Evolutionary conservation across 2,329 filamentous ascomycete genomes (phyloP).

Genomic region (Dothistroma pini): DNA sequence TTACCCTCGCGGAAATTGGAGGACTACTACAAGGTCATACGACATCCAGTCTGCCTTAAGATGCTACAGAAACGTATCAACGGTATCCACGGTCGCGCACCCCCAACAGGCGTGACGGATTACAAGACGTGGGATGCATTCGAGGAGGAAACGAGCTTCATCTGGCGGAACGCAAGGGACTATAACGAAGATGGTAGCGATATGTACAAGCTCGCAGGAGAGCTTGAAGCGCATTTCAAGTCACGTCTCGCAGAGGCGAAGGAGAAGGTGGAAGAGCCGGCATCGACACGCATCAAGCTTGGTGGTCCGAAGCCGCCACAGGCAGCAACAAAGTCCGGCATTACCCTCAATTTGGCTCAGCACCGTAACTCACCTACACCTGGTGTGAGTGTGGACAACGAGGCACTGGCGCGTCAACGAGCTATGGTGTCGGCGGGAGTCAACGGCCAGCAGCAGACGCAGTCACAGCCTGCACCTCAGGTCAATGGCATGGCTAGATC

Average conservation of each 20-base stretch:
- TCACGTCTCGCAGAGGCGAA: conserved; percentile 68
- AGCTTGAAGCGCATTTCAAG: conserved; percentile 72
- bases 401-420: conserved; percentile 52
- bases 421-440: conserved; percentile 50
- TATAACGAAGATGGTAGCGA: conserved; percentile 93
- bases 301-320: conserved; percentile 42
- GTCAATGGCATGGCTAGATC: conserved; percentile 32
- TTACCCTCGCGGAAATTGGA: conserved; percentile 71
- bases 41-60: conserved; percentile 73
- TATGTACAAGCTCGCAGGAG: conserved; percentile 70
- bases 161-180: conserved; percentile 83
- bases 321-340: conserved; percentile 30
- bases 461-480: conserved; percentile 26
- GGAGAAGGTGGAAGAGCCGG: conserved; percentile 66
- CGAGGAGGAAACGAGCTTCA: conserved; percentile 71
- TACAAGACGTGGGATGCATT: conserved; percentile 81
- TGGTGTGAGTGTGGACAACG: conserved; percentile 52
- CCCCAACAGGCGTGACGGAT: conserved; percentile 58
- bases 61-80: conserved; percentile 73
- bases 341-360: conserved; percentile 38
- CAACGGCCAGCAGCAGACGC: conserved; percentile 36
- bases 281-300: conserved; percentile 74
- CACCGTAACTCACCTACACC: conserved; percentile 40
- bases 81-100: conserved; percentile 65
- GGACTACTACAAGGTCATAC: conserved; percentile 84